A percentile compares a stretch with the other conserved stretches of the same genome.
phyloP scores from a whole-genome alignment of 352 stramenopile genomes.

The Globisporangium viniferum region DNA sequence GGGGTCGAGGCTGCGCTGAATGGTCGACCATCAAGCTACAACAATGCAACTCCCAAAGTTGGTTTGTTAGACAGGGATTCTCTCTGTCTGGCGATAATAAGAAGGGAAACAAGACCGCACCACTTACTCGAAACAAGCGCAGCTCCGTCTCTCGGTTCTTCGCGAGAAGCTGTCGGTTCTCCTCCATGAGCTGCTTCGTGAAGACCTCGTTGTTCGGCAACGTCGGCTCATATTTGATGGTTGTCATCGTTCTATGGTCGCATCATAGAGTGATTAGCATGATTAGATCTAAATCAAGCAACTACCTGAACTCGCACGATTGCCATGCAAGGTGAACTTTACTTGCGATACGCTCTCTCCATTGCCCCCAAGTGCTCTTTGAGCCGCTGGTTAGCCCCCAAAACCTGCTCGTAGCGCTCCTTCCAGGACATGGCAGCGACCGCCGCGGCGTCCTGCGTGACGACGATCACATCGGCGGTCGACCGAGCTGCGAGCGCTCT shows the following conservation, averaged over 20 bases:
- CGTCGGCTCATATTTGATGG: conserved; percentile 49
- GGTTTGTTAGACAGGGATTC: too few relatives aligned
- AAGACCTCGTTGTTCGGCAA: conserved; percentile 67
- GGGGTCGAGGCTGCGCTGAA: not conserved
- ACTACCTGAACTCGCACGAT: conserved; percentile 12
- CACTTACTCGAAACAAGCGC: conserved; percentile 37
- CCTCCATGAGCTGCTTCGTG: conserved; percentile 59
- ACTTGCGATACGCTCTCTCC: conserved; percentile 39
- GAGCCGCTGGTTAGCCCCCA: conserved; percentile 32
- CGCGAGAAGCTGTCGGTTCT: conserved; percentile 45
- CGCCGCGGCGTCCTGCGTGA: conserved; percentile 32
- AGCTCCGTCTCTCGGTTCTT: conserved; percentile 36
- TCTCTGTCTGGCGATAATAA: too few relatives aligned
- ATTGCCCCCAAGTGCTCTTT: conserved; percentile 26
- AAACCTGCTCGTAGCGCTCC: conserved; percentile 37
- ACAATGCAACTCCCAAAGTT: too few relatives aligned
- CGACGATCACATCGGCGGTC: conserved; percentile 26
- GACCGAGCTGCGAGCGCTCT: conserved; percentile 7
- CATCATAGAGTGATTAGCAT: not conserved
- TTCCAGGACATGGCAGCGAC: conserved; percentile 28
- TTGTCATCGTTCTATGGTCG: conserved; percentile 31
- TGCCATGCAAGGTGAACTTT: not conserved
- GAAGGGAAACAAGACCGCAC: too few relatives aligned
- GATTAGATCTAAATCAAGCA: too few relatives aligned
- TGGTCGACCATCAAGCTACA: conserved; percentile 5